Evolutionary conservation across 371 early-diverging fungal species (phyloP).

Genomic region (Mortierella sp.): DNA sequence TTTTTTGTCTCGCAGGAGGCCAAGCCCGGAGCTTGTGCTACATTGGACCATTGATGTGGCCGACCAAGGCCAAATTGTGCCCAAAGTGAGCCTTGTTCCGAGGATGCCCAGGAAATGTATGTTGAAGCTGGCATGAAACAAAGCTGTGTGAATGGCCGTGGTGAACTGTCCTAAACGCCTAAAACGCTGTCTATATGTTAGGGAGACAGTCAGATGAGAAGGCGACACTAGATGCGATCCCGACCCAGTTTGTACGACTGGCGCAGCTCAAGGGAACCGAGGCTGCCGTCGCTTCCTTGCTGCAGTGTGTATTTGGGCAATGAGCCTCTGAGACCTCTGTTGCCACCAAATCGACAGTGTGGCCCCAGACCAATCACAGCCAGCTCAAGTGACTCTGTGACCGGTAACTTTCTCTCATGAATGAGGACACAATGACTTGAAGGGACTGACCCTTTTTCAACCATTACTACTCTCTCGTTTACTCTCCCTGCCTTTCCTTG

Average conservation of each 20-base stretch:
- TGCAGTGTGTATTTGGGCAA: slow-evolving; percentile 39
- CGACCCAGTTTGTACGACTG: slow-evolving; percentile 43
- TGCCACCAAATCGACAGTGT: slow-evolving; percentile 5
- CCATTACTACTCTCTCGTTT: neutral
- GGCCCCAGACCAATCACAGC: neutral
- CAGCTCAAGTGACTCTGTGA: slow-evolving; percentile 5
- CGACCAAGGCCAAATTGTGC: slow-evolving; percentile 27
- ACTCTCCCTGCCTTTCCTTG: neutral
- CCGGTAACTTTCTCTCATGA: slow-evolving; percentile 8
- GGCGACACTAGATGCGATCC: slow-evolving; percentile 35
- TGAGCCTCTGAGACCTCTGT: slow-evolving; percentile 1
- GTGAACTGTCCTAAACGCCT: too few relatives aligned
- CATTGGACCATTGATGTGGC: slow-evolving; percentile 41
- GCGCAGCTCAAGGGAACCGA: slow-evolving; percentile 46
- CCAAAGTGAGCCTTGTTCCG: slow-evolving; percentile 32
- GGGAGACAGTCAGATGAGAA: slow-evolving; percentile 49
- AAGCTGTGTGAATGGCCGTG: too few relatives aligned
- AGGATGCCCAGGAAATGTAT: slow-evolving; percentile 47
- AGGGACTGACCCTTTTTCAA: neutral
- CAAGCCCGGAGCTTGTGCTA: slow-evolving; percentile 43
- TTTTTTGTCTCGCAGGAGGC: slow-evolving; percentile 8
- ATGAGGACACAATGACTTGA: slow-evolving; percentile 1
- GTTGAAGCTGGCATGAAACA: neutral
- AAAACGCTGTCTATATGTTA: slow-evolving; percentile 3
- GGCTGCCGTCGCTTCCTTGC: slow-evolving; percentile 27